Evolutionary conservation across 352 stramenopile species (phyloP), one percentile per base, ranked within the genome.

Genomic region (Plasmopara viticola): DNA sequence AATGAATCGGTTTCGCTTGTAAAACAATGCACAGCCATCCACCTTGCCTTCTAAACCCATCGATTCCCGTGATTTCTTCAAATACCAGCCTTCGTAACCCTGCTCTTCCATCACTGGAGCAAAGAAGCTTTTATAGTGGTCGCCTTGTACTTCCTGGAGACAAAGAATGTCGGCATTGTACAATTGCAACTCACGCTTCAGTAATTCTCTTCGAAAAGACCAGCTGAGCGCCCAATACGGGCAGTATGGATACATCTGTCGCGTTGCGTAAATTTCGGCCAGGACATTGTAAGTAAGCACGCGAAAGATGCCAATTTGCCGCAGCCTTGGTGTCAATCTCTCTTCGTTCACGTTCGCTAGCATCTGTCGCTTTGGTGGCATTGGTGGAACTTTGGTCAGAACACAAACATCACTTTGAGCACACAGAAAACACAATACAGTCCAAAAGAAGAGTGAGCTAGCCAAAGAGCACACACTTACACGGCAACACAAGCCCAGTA

Each of bases 11-110:
- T 82, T 90, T 25, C 88, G 71, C 61, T 97, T 96, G 94, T 98
- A 99, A 60, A 99, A 98, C 5, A 98, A 72, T 5, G 97, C 96
- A 70, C 96, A 99, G 20, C 97, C 97, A 59, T 99, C 97, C 28
- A 97, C 87, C 69, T 99, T 99, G 43, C 96, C 96, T 47, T 96
- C 91, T 33, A 97, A 62, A 14, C 96, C 96, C 95, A 98, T 98
- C 5, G 88, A 88, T 56, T 99, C 92, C 28, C 96, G 82, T 9
- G 95, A 98, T 73, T 99, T 99, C 67, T 98, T 94, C 60, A 98
- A 94, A 70, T 97, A 99, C 53, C 97, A 90, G 40, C 95, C 95
- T 65, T 98, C 94, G 57, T 98, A 99, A 2, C 97, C 97, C 62
- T 80, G 86, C 34, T 97, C 87, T 18, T 82, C 73, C 77, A 99